phyloP scores from a whole-genome alignment of 495 filamentous ascomycete genomes.

The Rusavskia elegans region DNA sequence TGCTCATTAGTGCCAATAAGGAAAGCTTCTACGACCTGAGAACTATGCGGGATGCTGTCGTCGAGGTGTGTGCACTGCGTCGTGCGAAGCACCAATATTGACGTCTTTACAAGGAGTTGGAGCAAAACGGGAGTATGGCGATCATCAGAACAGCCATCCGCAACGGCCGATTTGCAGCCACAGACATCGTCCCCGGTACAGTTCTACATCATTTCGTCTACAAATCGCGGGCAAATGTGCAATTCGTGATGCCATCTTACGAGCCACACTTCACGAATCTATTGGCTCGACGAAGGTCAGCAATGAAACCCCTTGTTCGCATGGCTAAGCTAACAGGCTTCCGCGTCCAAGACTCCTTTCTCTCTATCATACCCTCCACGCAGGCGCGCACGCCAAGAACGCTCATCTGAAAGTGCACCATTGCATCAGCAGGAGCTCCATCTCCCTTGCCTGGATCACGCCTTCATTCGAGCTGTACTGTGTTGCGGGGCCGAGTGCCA shows the following conservation, averaged over 20 bases:
- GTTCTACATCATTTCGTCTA: conserved; percentile 83
- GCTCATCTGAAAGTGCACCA: conserved; percentile 75
- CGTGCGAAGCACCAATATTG: not conserved
- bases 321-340: not conserved
- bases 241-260: conserved; percentile 82
- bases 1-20: conserved; percentile 84
- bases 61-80: conserved; percentile 30
- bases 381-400: conserved; percentile 67
- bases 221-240: conserved; percentile 83
- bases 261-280: conserved; percentile 51
- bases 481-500: conserved; percentile 65
- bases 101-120: conserved; percentile 36
- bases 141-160: conserved; percentile 57
- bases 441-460: conserved; percentile 78
- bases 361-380: conserved; percentile 71
- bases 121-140: conserved; percentile 57
- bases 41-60: conserved; percentile 66
- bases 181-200: conserved; percentile 64
- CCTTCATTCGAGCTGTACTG: conserved; percentile 88
- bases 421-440: conserved; percentile 52
- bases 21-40: conserved; percentile 85
- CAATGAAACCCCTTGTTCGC: not conserved
- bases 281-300: conserved; percentile 48
- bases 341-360: conserved; percentile 45
- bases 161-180: conserved; percentile 49